Conservation (phyloP, 495 filamentous ascomycete genomes). For the Annulohypoxylon maeteangense region DNA sequence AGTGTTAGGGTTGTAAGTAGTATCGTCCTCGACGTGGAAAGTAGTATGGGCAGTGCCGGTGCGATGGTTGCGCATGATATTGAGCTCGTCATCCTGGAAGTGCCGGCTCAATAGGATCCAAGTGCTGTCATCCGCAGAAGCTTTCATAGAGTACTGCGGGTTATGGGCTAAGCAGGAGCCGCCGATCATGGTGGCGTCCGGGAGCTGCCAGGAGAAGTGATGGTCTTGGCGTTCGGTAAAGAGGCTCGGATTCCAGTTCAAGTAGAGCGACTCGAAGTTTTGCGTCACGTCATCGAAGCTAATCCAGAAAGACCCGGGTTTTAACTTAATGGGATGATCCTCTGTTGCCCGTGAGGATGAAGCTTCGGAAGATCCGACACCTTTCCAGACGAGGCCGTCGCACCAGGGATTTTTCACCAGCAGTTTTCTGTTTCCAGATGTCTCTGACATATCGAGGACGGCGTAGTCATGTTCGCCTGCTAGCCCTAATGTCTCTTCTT, state of each 20-base stretch:
- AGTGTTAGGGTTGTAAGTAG: slow-evolving; percentile 37
- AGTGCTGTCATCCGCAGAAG: slow-evolving; percentile 66
- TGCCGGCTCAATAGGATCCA: slow-evolving; percentile 91
- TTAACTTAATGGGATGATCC: slow-evolving; percentile 44
- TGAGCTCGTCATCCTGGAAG: slow-evolving; percentile 66
- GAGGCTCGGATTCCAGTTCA: slow-evolving; percentile 95
- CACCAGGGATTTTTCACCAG: slow-evolving; percentile 98
- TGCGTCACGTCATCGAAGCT: slow-evolving; percentile 83
- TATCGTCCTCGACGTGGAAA: not conserved
- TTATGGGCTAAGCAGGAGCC: slow-evolving; percentile 72
- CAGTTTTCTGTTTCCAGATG: slow-evolving; percentile 68
- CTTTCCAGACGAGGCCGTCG: slow-evolving; percentile 75
- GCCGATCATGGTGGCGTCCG: slow-evolving; percentile 64
- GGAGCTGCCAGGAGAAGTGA: slow-evolving; percentile 88
- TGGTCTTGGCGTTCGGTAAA: slow-evolving; percentile 85
- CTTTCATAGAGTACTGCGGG: slow-evolving; percentile 81
- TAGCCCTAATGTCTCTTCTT: slow-evolving; percentile 83
- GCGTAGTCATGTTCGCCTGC: slow-evolving; percentile 94
- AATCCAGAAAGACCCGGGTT: slow-evolving; percentile 91
- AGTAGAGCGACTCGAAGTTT: slow-evolving; percentile 92
- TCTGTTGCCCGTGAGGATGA: slow-evolving; percentile 26
- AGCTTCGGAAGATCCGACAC: slow-evolving; percentile 40
- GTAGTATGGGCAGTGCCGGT: slow-evolving; percentile 13
- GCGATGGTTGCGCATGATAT: slow-evolving; percentile 50
- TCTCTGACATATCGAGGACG: slow-evolving; percentile 79